Base-by-base conservation (phyloP, 805 yeast genomes). In the Clavispora carvajalis region DNA sequence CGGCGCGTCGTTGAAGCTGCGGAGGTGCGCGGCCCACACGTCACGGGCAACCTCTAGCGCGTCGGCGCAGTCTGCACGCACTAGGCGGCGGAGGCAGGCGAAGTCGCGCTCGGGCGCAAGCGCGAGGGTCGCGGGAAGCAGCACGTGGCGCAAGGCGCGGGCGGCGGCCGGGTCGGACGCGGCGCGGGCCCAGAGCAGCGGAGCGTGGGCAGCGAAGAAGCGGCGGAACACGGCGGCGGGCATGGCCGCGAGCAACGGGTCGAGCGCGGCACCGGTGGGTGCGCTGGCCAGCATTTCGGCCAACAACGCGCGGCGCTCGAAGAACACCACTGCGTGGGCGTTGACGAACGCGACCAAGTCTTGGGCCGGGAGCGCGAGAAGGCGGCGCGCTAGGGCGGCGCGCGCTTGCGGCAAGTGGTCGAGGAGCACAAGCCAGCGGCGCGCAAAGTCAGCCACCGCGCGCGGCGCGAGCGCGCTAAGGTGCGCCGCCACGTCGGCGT, bases 381-480 rank as follows among this genome's bases (percentile, higher is more conserved):
- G 26, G 13, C 26, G 26, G 13, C 13, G 26, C 26, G 12, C 26
- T n/a, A 24, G 26, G 6, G 26, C 26, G 26, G 26, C 15, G 26
- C 26, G 26, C 26, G 26, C 26, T n/a, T 13, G 26, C 13, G 26
- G 26, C 26, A 60, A 46, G 5, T 43, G 35, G 48, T 76, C 64
- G 30, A 71, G 40, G 1, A 82, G 43, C 1, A 80, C 73, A 29
- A 71, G 51, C 88, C 88, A 83, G 50, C 86, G 74, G 8, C 51
- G 36, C 1, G 59, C 37, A 11, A 44, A 40, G 1, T 37, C 38
- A 8, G 44, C 26, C 26, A 24, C 26, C 13, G 26, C 26, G 13
- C 6, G 3, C 13, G 26, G 13, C 15, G 26, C 26, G 6, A 24
- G 13, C 2, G 26, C 26, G 15, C 6, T 3, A 10, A 24, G 10